Evolutionary conservation across 257 asterid genomes (phyloP).

Genomic region (Nicotiana knightiana): DNA sequence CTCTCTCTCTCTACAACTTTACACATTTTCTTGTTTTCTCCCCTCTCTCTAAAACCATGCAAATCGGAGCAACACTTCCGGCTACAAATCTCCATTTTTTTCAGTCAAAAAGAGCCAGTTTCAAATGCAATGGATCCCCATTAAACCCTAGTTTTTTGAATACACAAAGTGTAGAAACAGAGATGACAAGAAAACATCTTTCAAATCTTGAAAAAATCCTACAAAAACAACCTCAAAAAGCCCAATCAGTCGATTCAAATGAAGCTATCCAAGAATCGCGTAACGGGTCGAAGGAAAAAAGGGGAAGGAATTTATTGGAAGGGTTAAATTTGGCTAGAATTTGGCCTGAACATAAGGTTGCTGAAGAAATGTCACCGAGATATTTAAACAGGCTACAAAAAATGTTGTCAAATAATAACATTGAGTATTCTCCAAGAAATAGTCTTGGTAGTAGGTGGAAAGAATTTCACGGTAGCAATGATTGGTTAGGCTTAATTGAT

Average conservation of each 20-base stretch:
- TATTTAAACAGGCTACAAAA: conserved; percentile 55
- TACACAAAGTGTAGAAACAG: conserved; percentile 15
- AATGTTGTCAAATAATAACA: conserved; percentile 46
- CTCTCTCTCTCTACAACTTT: not conserved
- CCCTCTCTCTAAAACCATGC: conserved; percentile 24
- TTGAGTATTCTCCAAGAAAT: conserved; percentile 68
- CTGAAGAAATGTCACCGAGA: conserved; percentile 92
- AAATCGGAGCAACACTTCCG: conserved; percentile 51
- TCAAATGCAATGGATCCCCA: conserved; percentile 42
- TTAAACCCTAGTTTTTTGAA: conserved; percentile 36
- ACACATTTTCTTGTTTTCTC: not conserved
- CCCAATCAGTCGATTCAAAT: conserved; percentile 16
- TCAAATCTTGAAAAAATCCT: conserved; percentile 57
- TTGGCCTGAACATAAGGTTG: conserved; percentile 78
- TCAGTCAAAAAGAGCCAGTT: conserved; percentile 32
- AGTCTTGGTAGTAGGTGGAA: conserved; percentile 65
- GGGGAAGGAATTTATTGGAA: conserved; percentile 28
- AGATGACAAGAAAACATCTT: conserved; percentile 43
- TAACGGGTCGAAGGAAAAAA: conserved; percentile 9
- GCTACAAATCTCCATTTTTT: conserved; percentile 39
- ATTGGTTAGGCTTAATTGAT: conserved; percentile 82
- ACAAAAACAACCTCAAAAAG: conserved; percentile 20
- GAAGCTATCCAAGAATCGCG: conserved; percentile 1
- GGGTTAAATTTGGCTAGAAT: conserved; percentile 34
- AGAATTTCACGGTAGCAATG: conserved; percentile 72